Evolutionary conservation across 106 monocot species (phyloP), one percentile per base, ranked within the genome.

Genomic region (Hemerocallis citrina): DNA sequence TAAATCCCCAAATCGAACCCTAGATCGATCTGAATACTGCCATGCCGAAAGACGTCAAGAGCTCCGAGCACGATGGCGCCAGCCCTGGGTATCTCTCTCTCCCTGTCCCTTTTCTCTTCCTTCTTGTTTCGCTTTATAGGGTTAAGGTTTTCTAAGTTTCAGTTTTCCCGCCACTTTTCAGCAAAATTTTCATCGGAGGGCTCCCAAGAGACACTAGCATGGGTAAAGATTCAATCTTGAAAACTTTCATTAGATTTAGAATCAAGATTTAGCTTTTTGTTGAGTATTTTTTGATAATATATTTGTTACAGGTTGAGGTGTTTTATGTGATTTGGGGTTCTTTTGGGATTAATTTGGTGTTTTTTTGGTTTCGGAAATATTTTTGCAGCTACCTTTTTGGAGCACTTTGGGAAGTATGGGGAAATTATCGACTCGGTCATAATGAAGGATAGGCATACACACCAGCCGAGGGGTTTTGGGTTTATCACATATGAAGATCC

Each of bases 391-490:
- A 57, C 67, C 28, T 85, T 82, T 70, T 11, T 67, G 38, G 76
- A 68, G 73, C 89, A 90, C 69, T 90, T 90, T 74, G 81, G 66
- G 17, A 81, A 85, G 55, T 85, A 90, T 62, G 89, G 89, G 8
- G 59, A 73, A 42, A 85, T 90, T 29, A 67, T 71, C 41, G 89
- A 90, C 57, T 67, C 65, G n/a, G 81, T 90, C 66, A 90, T 90
- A 55, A 90, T 90, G 85, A 81, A 75, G 57, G 85, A 90, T 67
- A 65, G 67, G 12, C 24, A 60, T 35, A 85, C 85, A 28, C 60
- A 61, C 21, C 81, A 90, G 52, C 89, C 89, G 14, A 77, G 89
- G 50, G 89, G 89, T 24, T 90, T 85, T 68, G 89, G 89, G 17
- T 90, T 90, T 56, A 76, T 90, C 9, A 90, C 89, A 13, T 90